Evolutionary conservation across 202 grass and related monocot species (phyloP), one percentile per base, ranked within the genome.

Genomic region (Hordeum pubiflorum): DNA sequence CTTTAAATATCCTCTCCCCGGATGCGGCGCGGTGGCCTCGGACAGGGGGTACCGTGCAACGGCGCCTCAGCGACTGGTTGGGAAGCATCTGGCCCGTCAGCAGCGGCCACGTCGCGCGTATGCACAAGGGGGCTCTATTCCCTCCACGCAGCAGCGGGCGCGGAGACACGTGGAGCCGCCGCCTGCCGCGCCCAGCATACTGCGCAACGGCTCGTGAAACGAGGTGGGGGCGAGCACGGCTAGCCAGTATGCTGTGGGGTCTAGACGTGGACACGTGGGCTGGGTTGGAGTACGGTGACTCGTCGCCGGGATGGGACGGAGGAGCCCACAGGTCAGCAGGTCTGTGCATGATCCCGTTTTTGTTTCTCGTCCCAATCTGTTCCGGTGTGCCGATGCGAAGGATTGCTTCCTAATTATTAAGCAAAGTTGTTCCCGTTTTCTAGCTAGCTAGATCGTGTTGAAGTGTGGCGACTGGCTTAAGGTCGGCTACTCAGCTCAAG

Each of bases 221-320:
- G 70, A 65, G 78, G 43, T 0, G 29, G 0, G 1, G 13, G 41
- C 14, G 43, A 58, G 81, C 29, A 58, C 69, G 1, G 2, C 0
- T 0, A 0, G 38, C 38, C 75, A 78, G 55, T 7, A 3, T 62
- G 11, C 59, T 62, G 59, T 3, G 21, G 41, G 5, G 1, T 0
- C 63, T 70, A 73, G 72, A 77, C 63, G 79, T 77, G 85, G 73
- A 81, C 78, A 75, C 77, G 77, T 81, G 77, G 76, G 38, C 48
- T 0, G 2, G 21, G n/a, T 39, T 18, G 18, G 31, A 3, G 54
- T 3, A 21, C n/a, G 3, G 32, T 3, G 44, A 68, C 4, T 20
- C 8, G 24, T 24, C 50, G 66, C 13, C 6, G 38, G 3, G 13
- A 34, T 27, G 34, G 29, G 57, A 13, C 6, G 55, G 55, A 2